phyloP scores from a whole-genome alignment of 2,329 filamentous ascomycete species.

The Cladosporium sp. region DNA sequence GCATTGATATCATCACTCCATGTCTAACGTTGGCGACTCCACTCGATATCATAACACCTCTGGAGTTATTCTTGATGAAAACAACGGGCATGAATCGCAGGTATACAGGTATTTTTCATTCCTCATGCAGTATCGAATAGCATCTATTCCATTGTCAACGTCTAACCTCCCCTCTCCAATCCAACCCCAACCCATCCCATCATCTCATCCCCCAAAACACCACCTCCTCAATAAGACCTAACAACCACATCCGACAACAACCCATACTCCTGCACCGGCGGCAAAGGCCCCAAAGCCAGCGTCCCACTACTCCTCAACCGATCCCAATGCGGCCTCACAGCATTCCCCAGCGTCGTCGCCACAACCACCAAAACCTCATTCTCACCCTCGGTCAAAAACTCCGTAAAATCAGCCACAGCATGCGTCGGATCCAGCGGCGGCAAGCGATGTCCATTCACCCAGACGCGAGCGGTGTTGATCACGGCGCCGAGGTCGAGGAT shows the following conservation, averaged over 20 bases:
- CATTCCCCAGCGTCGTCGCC: conserved; percentile 32
- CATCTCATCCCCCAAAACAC: no score
- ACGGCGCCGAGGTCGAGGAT: conserved; percentile 28
- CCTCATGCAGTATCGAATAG: no score
- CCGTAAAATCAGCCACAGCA: conserved; percentile 23
- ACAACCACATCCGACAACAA: conserved; percentile 11
- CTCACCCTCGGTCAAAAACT: conserved; percentile 21
- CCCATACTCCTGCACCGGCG: conserved; percentile 15
- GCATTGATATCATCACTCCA: no score
- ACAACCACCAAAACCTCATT: conserved; percentile 31
- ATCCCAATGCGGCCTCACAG: conserved; percentile 3
- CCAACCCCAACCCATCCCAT: no score
- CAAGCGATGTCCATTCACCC: conserved; percentile 27
- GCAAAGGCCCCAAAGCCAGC: conserved; percentile 4
- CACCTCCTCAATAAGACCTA: background rate
- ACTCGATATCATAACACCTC: no score
- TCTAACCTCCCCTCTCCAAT: no score
- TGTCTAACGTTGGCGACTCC: no score
- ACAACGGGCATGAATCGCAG: no score
- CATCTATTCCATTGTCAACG: no score
- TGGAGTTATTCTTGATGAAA: no score
- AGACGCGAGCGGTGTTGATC: conserved; percentile 28
- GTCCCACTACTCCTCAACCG: conserved; percentile 5
- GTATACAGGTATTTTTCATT: no score
- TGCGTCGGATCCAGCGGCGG: conserved; percentile 30